Base-by-base conservation (phyloP, 2,329 filamentous ascomycete genomes). In the Metarhizium album region DNA sequence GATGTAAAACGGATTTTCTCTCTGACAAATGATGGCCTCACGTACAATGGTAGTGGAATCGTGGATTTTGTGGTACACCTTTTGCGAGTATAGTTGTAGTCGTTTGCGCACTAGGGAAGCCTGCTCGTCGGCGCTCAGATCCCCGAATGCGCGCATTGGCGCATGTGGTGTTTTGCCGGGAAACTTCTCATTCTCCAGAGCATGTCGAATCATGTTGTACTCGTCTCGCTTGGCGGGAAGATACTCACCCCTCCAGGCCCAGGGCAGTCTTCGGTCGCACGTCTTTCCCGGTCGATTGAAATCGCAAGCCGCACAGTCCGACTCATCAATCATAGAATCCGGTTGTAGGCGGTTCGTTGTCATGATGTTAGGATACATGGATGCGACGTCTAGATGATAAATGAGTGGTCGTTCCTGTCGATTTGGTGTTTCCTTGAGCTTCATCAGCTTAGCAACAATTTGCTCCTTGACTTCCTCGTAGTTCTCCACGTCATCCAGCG, bases 281-380 rank as follows among this genome's bases (percentile, higher is more conserved):
- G 90, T 97, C 70, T 98, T 98, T 31, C 93, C 93, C 0, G 93
- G 93, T 43, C 93, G 78, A 59, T 98, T 98, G 74, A 98, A 98
- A 66, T 98, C 94, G 67, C 94, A 98, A 11, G 93, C 90, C 2
- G 93, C 93, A 62, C 94, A 98, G 60, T 95, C 89, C 0, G 90
- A 88, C 65, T 98, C 94, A 46, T 91, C 76, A 49, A 98, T 94
- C 90, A 98, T 95, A n/a, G 93, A 97, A 67, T 98, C 93, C 0
- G 93, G 93, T 60, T 98, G 93, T 45, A 98, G 70, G 66, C 93
- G 86, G 67, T 98, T 98, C 1, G 93, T 98, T 2, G 94, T 98
- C 94, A 98, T 98, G 66, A 98, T 98, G 68, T 98, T 98, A 9
- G 93, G 93, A 65, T 98, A 98, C 93, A 98, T 98, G 53, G 93